Evolutionary conservation across 169 alveolate genomes (phyloP).

Genomic region (Plasmodium relictum): DNA sequence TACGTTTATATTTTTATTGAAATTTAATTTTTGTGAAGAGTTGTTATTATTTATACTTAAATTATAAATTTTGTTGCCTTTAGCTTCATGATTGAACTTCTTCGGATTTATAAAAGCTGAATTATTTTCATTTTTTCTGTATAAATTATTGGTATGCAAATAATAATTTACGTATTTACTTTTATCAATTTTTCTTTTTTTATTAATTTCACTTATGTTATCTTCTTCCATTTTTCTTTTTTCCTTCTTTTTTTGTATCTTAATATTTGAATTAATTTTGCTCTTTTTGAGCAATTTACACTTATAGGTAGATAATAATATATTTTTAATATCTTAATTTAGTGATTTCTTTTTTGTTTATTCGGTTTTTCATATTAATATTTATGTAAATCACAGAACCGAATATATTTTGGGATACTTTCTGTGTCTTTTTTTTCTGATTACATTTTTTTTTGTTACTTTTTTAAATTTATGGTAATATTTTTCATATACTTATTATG

Average conservation of each 20-base stretch:
- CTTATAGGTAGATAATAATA: too few relatives aligned
- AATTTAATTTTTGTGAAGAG: neutral
- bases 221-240: constrained; percentile 30
- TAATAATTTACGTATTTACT: constrained; percentile 2
- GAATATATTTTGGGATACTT: too few relatives aligned
- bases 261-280: neutral
- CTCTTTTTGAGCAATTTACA: neutral
- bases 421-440: too few relatives aligned
- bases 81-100: constrained; percentile 2
- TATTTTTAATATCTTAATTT: neutral
- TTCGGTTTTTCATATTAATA: too few relatives aligned
- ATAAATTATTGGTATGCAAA: neutral
- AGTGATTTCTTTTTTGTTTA: too few relatives aligned
- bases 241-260: neutral
- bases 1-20: constrained; percentile 5
- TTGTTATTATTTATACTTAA: neutral
- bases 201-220: constrained; percentile 2
- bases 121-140: neutral
- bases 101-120: neutral
- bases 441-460: too few relatives aligned
- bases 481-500: too few relatives aligned
- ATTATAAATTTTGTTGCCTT: neutral
- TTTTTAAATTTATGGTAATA: too few relatives aligned
- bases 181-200: constrained; percentile 38
- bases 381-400: too few relatives aligned